Percentiles rank a stretch among this genome's conserved stretches.
Conservation (phyloP, 805 yeast genomes). For the Zygosaccharomyces kombuchaensis region DNA sequence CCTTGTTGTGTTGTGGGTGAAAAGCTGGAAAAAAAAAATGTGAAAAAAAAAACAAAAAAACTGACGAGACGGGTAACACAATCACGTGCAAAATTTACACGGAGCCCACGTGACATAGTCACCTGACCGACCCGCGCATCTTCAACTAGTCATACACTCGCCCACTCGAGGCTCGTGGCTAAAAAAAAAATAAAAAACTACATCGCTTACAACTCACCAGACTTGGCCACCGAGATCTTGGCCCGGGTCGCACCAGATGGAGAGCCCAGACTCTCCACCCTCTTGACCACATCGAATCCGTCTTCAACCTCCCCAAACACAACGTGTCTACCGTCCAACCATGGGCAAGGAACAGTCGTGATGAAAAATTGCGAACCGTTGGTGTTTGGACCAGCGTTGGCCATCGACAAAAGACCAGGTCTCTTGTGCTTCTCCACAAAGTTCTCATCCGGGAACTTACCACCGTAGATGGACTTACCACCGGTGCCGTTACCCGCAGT, state of each 20-base stretch:
- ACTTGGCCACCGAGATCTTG: constrained; percentile 58
- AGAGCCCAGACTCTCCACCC: constrained; percentile 76
- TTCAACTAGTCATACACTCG: too few species aligned
- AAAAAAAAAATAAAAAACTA: not conserved
- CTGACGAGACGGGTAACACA: constrained; percentile 4
- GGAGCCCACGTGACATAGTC: too few species aligned
- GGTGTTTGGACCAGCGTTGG: constrained; percentile 90
- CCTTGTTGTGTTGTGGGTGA: not conserved
- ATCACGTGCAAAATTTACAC: constrained; percentile 1
- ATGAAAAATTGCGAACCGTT: constrained; percentile 90
- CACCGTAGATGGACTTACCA: constrained; percentile 87
- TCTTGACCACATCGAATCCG: constrained; percentile 64
- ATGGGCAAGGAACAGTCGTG: constrained; percentile 72
- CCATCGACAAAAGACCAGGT: constrained; percentile 86
- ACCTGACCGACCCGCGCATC: too few species aligned
- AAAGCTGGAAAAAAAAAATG: constrained; percentile 2
- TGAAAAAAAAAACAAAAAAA: not conserved
- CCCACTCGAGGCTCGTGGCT: not conserved
- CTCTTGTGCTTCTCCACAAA: constrained; percentile 67
- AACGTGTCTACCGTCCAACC: constrained; percentile 77
- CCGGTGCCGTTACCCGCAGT: constrained; percentile 94
- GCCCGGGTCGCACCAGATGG: constrained; percentile 66
- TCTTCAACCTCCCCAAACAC: constrained; percentile 73
- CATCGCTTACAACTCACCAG: constrained; percentile 39
- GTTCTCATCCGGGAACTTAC: constrained; percentile 62